Base-by-base conservation (phyloP, 2,329 filamentous ascomycete species). In the Claviceps arundinis region DNA sequence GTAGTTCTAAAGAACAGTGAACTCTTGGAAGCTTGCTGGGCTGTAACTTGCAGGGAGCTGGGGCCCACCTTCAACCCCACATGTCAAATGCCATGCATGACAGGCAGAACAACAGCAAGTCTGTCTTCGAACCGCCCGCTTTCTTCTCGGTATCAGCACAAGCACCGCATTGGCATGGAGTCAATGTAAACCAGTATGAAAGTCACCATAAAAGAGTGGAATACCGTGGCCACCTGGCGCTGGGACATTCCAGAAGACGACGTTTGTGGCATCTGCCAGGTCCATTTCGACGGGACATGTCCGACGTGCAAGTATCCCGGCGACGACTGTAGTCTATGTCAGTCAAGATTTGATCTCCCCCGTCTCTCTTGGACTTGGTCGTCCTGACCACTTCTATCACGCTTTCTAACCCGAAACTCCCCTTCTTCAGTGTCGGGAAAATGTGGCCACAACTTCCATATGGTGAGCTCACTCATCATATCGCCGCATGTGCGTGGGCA, bases 161-260 rank as follows among this genome's bases (percentile, higher is more conserved):
- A 16, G 3, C 24, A 17, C 16, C 16, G 4, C 14, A 16, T 34
- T 26, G 11, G 4, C 4, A 17, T 13, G 14, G 5, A 16, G 3
- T 13, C 9, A 40, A 19, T 6, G 4, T 41, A 26, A 48, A 17
- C 2, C 14, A 43, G 5, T 50, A 98, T 98, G 93, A 97, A 95
- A 71, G 89, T 97, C 73, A 93, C 82, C 47, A 93, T 97, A 70
- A 87, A 85, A 63, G 81, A 88, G 65, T 97, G 91, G 89, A 85
- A 93, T 62, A 87, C 89, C 4, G 89, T 98, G 56, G 93, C 93
- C 17, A 91, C 89, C 52, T 98, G 93, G 93, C 84, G 88, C 58
- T 98, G 93, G 93, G 88, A 97, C 66, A 87, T 97, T 63, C 89
- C 91, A 24, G 89, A 95, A 62, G 91, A 96, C 71, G 91, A 98